phyloP scores from a whole-genome alignment of 2,329 filamentous ascomycete genomes.

The Talaromyces amestolkiae region DNA sequence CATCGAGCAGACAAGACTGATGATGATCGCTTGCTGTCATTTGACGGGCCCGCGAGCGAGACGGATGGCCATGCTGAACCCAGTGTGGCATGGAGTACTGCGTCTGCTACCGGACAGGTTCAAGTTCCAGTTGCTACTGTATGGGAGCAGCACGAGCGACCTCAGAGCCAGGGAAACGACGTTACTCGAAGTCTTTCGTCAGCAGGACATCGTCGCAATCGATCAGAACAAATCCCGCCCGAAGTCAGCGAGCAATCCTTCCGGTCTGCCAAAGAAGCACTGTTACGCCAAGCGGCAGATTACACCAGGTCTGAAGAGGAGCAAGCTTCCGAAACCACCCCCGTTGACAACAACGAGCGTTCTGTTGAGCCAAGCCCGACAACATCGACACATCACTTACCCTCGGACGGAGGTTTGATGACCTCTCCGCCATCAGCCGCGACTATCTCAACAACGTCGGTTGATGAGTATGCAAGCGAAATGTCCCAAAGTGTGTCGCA shows the following conservation, averaged over 20 bases:
- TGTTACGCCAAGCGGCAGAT: conserved; percentile 29
- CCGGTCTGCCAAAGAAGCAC: conserved; percentile 34
- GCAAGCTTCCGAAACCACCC: conserved; percentile 19
- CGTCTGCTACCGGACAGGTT: conserved; percentile 45
- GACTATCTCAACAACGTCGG: conserved; percentile 48
- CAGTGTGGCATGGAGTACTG: conserved; percentile 45
- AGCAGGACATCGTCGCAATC: conserved; percentile 34
- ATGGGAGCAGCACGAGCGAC: conserved; percentile 26
- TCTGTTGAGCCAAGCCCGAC: conserved; percentile 10
- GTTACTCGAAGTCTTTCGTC: conserved; percentile 6
- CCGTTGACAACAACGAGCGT: background rate
- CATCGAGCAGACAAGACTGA: conserved; percentile 35
- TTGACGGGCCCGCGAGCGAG: conserved; percentile 36
- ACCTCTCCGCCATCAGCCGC: conserved; percentile 44
- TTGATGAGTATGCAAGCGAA: conserved; percentile 42
- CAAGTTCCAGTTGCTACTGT: conserved; percentile 36
- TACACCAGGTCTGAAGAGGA: conserved; percentile 29
- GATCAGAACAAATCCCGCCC: conserved; percentile 36
- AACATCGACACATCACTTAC: conserved; percentile 14
- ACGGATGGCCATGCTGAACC: conserved; percentile 41
- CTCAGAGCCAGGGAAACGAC: conserved; percentile 13
- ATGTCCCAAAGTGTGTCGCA: conserved; percentile 50
- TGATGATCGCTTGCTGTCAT: conserved; percentile 34
- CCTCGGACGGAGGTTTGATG: conserved; percentile 26
- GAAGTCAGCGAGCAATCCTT: conserved; percentile 36